phyloP scores from a whole-genome alignment of 2,329 filamentous ascomycete genomes.

The Colletotrichum abscissum region DNA sequence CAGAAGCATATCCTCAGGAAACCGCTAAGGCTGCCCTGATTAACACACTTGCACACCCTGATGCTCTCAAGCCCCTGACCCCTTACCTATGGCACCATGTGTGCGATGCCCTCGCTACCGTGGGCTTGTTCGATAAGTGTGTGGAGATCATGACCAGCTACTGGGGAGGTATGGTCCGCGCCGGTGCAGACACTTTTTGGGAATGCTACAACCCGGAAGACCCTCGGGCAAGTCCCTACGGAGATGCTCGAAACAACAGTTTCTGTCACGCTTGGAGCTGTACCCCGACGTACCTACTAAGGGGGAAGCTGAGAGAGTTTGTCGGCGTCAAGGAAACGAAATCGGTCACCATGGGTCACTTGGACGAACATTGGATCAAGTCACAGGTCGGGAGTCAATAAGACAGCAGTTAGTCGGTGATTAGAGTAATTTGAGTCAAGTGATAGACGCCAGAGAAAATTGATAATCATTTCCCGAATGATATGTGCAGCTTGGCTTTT shows the following conservation, averaged over 20 bases:
- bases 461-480: slow-evolving; percentile 16
- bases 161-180: slow-evolving; percentile 47
- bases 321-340: neutral
- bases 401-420: neutral
- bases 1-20: slow-evolving; percentile 38
- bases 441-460: neutral
- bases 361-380: slow-evolving; percentile 23
- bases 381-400: neutral
- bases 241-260: slow-evolving; percentile 45
- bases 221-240: slow-evolving; percentile 44
- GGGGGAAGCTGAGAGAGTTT: slow-evolving; percentile 32
- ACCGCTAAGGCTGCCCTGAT: slow-evolving; percentile 39
- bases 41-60: slow-evolving; percentile 39
- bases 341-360: slow-evolving; percentile 7
- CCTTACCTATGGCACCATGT: slow-evolving; percentile 46
- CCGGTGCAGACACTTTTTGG: slow-evolving; percentile 48
- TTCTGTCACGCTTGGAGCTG: slow-evolving; percentile 49
- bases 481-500: slow-evolving; percentile 6
- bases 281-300: slow-evolving; percentile 43
- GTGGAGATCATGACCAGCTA: slow-evolving; percentile 44
- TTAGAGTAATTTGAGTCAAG: neutral
- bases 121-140: slow-evolving; percentile 41
- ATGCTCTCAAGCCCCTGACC: slow-evolving; percentile 43
- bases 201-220: slow-evolving; percentile 44
- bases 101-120: slow-evolving; percentile 42